phyloP scores from a whole-genome alignment of 2,329 filamentous ascomycete genomes.

The Tetracladium maxilliforme region DNA sequence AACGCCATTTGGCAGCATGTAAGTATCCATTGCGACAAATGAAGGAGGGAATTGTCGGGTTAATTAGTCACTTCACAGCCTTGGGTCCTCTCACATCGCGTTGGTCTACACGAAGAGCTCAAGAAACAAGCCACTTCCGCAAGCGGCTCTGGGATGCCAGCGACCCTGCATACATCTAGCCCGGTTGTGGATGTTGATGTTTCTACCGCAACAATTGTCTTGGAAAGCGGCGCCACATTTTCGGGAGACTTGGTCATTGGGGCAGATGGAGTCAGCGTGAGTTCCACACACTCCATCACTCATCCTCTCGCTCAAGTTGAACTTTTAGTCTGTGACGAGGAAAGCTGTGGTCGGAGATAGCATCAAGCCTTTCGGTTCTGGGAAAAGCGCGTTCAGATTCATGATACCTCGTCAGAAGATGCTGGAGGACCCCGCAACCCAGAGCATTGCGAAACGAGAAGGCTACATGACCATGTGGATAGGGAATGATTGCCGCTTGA shows the following conservation, averaged over 20 bases:
- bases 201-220: slow-evolving; percentile 20
- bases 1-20: slow-evolving; percentile 32
- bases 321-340: slow-evolving; percentile 10
- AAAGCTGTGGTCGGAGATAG: slow-evolving; percentile 8
- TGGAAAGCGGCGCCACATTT: slow-evolving; percentile 26
- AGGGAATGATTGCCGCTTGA: slow-evolving; percentile 23
- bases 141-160: slow-evolving; percentile 17
- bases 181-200: slow-evolving; percentile 27
- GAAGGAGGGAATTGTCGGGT: neutral
- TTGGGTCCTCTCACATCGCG: slow-evolving; percentile 38
- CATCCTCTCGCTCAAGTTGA: slow-evolving; percentile 3
- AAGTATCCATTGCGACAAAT: neutral
- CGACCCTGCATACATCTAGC: slow-evolving; percentile 22
- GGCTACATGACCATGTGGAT: slow-evolving; percentile 26
- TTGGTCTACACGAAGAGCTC: slow-evolving; percentile 33
- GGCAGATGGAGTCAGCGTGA: slow-evolving; percentile 36
- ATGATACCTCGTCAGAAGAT: no score
- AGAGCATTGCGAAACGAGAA: slow-evolving; percentile 20
- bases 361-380: slow-evolving; percentile 25
- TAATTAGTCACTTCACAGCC: slow-evolving; percentile 9
- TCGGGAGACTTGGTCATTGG: slow-evolving; percentile 34
- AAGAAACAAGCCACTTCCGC: slow-evolving; percentile 26
- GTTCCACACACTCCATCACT: slow-evolving; percentile 17
- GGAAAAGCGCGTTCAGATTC: slow-evolving; percentile 43
- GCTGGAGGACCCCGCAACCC: slow-evolving; percentile 23